Evolutionary conservation across 306 rosid species (phyloP), one percentile per base, ranked within the genome.

Genomic region (Lathyrus aphaca): DNA sequence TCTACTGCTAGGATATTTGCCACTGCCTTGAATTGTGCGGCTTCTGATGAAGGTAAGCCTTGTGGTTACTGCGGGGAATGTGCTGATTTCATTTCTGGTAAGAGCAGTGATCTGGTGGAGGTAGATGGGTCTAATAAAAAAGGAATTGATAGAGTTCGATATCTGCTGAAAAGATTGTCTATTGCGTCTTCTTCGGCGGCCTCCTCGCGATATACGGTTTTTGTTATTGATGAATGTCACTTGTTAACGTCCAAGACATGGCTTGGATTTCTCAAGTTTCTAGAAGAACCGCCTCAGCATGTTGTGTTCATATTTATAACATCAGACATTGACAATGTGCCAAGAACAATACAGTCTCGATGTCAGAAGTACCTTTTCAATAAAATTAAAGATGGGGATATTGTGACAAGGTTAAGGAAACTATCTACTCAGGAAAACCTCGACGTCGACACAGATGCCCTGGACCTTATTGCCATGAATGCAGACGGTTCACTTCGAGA

Each of bases 401-500:
- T 94, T 50, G 85, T 86, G 48, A 80, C 82, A 43, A 86, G 96
- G 83, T 80, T 94, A 83, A 86, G 76, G 81, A 91, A 82, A 65
- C 84, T 94, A 80, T 84, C 91, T 73, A 74, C 81, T 27, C 82
- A 82, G 43, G 99, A 94, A 72, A 89, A 74, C 78, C 80, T 94
- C 25, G 95, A 94, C 70, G 87, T 86, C 73, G 97, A 91, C 79
- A 76, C 82, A 59, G 95, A 91, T 84, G 95, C 99, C n/a, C 77
- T 94, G 78, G 91, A 91, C 64, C 89, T 94, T 83, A 94, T 94
- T 79, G 97, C 97, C 37, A 66, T 82, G 84, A 91, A 94, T 78
- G 99, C 97, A 11, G 96, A 94, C 74, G 99, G 99, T 77, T 91
- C 97, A 42, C 99, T 94, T 86, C 88, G 92, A 69, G 99, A 91